Percentiles rank a stretch among this genome's conserved stretches.
Evolutionary conservation across 805 yeast species (phyloP).

Genomic region (Groenewaldozyma salmanticensis): DNA sequence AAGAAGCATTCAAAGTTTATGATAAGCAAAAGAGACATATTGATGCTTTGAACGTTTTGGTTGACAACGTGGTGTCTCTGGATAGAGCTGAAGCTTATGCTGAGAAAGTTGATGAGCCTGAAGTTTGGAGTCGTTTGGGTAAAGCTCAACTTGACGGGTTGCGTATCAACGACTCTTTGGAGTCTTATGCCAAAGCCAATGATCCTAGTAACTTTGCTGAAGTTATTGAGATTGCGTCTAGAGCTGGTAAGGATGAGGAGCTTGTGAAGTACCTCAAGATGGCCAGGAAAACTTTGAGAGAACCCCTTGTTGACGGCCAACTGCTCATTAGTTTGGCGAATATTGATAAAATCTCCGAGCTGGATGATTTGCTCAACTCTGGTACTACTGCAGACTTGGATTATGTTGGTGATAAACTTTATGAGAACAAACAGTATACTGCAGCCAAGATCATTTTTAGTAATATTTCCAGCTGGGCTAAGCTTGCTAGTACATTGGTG

Average conservation of each 20-base stretch:
- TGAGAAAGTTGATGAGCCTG: slow-evolving; percentile 76
- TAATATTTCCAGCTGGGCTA: slow-evolving; percentile 86
- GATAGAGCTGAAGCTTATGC: slow-evolving; percentile 94
- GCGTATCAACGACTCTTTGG: slow-evolving; percentile 83
- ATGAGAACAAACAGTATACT: slow-evolving; percentile 69
- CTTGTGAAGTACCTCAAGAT: slow-evolving; percentile 73
- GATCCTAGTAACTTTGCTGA: slow-evolving; percentile 85
- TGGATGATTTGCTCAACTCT: slow-evolving; percentile 73
- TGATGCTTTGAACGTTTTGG: slow-evolving; percentile 82
- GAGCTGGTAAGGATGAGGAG: slow-evolving; percentile 94
- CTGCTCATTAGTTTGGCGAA: slow-evolving; percentile 80
- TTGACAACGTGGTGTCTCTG: slow-evolving; percentile 85
- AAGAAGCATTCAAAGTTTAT: slow-evolving; percentile 91
- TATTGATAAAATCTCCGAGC: slow-evolving; percentile 62
- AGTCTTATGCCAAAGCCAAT: slow-evolving; percentile 82
- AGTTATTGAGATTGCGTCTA: slow-evolving; percentile 90
- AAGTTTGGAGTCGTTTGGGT: slow-evolving; percentile 92
- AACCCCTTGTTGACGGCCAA: slow-evolving; percentile 88
- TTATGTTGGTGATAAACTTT: slow-evolving; percentile 82
- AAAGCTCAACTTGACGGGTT: slow-evolving; percentile 91
- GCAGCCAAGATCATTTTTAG: slow-evolving; percentile 87
- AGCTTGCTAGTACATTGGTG: slow-evolving; percentile 92
- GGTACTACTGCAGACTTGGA: slow-evolving; percentile 92
- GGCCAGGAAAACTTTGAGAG: slow-evolving; percentile 89
- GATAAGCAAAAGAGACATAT: slow-evolving; percentile 68